Base-by-base conservation (phyloP, 768 basidiomycete species). In the Tulasnella sp. region DNA sequence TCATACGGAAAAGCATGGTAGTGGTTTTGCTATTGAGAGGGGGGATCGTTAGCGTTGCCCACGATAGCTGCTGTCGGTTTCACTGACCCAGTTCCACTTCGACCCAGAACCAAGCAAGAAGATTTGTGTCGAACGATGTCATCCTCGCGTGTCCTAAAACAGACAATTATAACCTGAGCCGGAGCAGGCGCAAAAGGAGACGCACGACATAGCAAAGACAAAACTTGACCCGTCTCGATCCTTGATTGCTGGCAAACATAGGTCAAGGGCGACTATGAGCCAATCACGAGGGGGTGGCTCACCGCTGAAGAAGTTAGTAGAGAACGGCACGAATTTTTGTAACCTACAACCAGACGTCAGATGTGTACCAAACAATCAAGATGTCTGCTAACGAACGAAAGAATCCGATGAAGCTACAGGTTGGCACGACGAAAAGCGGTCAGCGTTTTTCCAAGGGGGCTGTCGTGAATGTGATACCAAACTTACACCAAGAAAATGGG, bases 1-100 rank as follows among this genome's bases (percentile, higher is more conserved):
- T 71, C 76, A 86, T 85, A 65, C 83, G 85, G 70, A 81, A 83
- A 1, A 86, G 69, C 75, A 86, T 84, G n/a, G n/a, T n/a, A 0
- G 83, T 81, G 0, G 84, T 86, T 0, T 82, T 86, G 73, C 84
- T 85, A 0, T 83, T 84, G 25, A 11, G 4, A 2, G 32, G n/a
- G 27, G 8, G 19, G 12, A 23, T 12, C 14, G 4, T 4, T 23
- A 45, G n/a, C 1, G 4, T 21, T 17, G 5, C 0, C n/a, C 19
- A 23, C 19, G n/a, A 21, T n/a, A 5, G 14, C 17, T 15, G 11
- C 12, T 3, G 43, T 12, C 7, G 29, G 21, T 2, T 14, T 15
- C 11, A 41, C 57, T 39, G 12, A 58, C 49, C 59, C 59, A 14
- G 59, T 61, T 1, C 60, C 60, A 40, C 60, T 61, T 14, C 60